These are phyloP conservation scores for Polytrichum commune DNA, from an alignment of 225 moss, liverwort and hornwort species.

Conservation along the genomic window DNA sequence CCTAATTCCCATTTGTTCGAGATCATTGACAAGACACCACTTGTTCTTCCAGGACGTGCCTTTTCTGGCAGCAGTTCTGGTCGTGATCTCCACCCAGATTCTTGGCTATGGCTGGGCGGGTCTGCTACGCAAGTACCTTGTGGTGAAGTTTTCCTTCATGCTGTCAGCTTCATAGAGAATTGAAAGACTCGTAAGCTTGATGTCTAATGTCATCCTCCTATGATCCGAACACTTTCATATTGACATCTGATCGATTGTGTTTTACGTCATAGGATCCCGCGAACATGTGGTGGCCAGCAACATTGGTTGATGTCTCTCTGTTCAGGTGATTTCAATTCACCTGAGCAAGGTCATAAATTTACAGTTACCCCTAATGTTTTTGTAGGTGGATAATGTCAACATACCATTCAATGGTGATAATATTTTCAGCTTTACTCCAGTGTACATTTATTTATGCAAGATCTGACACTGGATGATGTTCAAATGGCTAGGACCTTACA, in stretches of 20 bases:
- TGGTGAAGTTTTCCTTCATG: conserved; percentile 31
- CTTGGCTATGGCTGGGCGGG: conserved; percentile 72
- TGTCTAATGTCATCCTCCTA: background rate
- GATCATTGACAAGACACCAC: background rate
- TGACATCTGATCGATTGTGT: conserved; percentile 2
- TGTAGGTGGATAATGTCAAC: too few species aligned
- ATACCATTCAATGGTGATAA: background rate
- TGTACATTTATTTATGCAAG: background rate
- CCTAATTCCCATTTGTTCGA: too few species aligned
- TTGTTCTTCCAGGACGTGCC: conserved; percentile 35
- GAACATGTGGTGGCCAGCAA: conserved; percentile 77
- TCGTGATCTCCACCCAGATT: conserved; percentile 65
- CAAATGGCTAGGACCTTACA: conserved; percentile 51
- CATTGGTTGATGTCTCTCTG: conserved; percentile 65
- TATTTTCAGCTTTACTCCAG: background rate
- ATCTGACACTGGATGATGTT: background rate
- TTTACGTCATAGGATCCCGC: conserved; percentile 48
- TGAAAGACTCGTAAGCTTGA: background rate
- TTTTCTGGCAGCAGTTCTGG: conserved; percentile 48
- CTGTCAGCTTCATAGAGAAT: background rate
- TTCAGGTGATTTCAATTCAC: conserved; percentile 43
- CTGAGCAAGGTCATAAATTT: background rate
- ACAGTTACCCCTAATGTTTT: too few species aligned
- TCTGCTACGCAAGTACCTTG: conserved; percentile 65
- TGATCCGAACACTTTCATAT: background rate